Percentiles rank a stretch among this genome's conserved stretches.
These are phyloP conservation scores for Scleroderma bovista DNA, from an alignment of 768 basidiomycete species.

Conservation along the genomic window DNA sequence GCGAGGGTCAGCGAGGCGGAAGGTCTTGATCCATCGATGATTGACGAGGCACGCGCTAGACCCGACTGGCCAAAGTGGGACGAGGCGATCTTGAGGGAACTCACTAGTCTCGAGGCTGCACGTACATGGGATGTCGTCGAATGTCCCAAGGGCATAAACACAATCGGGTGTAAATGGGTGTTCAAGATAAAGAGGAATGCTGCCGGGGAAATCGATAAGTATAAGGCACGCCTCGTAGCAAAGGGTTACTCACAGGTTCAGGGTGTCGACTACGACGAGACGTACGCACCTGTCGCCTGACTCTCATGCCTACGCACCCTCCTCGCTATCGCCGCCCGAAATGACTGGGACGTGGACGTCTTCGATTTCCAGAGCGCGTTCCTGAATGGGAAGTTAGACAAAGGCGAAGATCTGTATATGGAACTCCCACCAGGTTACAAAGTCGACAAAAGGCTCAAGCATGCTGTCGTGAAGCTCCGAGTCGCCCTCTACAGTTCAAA, in stretches of 20 bases:
- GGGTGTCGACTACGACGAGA: constrained; percentile 2
- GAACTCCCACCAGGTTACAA: constrained; percentile 19
- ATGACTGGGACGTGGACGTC: constrained; percentile 32
- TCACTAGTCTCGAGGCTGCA: not conserved
- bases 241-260: constrained; percentile 4
- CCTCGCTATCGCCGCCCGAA: not conserved
- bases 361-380: constrained; percentile 40
- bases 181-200: too few relatives aligned
- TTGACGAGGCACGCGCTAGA: not conserved
- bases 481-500: not conserved
- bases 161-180: not conserved
- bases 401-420: too few relatives aligned
- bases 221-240: too few relatives aligned
- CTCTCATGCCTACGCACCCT: constrained; percentile 1
- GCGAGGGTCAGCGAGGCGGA: too few relatives aligned
- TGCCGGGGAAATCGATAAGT: too few relatives aligned
- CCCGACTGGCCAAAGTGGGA: constrained; percentile 20
- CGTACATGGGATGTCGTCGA: not conserved
- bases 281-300: not conserved
- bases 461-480: not conserved
- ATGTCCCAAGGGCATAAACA: not conserved
- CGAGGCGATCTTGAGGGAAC: too few relatives aligned
- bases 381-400: too few relatives aligned
- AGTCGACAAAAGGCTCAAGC: not conserved
- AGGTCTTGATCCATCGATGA: not conserved